Percentiles rank a stretch among this genome's conserved stretches.
These are phyloP conservation scores for Lactuca sativa DNA, from an alignment of 129 eudicot genomes.

Conservation along the genomic window DNA sequence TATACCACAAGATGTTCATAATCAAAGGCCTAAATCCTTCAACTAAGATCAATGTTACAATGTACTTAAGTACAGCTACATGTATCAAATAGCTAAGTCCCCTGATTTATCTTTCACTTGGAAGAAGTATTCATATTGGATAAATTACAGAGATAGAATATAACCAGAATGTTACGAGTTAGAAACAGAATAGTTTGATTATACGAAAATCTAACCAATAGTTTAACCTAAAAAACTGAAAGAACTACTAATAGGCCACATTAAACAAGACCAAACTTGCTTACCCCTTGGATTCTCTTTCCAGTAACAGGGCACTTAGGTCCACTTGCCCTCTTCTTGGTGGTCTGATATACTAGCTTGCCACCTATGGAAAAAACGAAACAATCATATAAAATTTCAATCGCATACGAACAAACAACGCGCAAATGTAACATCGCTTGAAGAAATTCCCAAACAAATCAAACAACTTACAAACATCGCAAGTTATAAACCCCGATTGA, in stretches of 20 bases:
- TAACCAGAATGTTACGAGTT: not conserved
- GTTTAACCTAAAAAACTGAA: not conserved
- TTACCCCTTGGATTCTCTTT: conserved; percentile 75
- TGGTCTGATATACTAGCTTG: conserved; percentile 57
- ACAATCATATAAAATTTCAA: not conserved
- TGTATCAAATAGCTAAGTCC: too few relatives aligned
- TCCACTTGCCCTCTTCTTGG: conserved; percentile 79
- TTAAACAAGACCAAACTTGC: not conserved
- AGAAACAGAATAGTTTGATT: not conserved
- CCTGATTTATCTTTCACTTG: too few relatives aligned
- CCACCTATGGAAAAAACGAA: conserved; percentile 41
- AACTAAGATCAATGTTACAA: not conserved
- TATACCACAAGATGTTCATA: not conserved
- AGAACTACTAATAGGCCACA: not conserved
- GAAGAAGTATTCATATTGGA: not conserved
- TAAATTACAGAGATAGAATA: not conserved
- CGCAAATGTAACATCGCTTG: not conserved
- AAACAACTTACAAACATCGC: not conserved
- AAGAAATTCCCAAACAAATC: not conserved
- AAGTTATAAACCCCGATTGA: not conserved
- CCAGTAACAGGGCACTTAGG: conserved; percentile 83
- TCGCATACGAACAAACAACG: not conserved
- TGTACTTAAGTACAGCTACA: not conserved
- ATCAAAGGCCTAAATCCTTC: not conserved
- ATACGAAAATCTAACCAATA: not conserved